Evolutionary conservation across 768 basidiomycete genomes (phyloP).

Genomic region (Xerocomellus amylosporus): DNA sequence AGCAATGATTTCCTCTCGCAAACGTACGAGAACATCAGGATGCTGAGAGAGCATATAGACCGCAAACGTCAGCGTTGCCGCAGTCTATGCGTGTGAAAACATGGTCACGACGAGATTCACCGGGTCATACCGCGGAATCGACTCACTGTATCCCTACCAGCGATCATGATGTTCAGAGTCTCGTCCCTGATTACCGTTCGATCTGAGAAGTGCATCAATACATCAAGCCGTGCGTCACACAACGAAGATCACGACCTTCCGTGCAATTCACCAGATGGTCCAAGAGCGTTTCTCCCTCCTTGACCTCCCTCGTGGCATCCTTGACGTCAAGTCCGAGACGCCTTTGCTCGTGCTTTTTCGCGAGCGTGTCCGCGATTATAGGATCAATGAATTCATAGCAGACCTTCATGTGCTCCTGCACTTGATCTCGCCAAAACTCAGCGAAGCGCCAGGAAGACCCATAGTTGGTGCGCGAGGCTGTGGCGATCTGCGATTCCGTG

Average conservation of each 20-base stretch:
- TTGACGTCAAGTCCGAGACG: conserved; percentile 4
- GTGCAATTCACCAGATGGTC: conserved; percentile 55
- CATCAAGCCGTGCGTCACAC: background rate
- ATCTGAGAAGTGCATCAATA: conserved; percentile 17
- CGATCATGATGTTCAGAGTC: conserved; percentile 29
- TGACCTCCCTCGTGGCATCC: conserved; percentile 24
- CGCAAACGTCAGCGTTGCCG: conserved; percentile 34
- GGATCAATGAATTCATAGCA: conserved; percentile 50
- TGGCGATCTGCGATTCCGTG: conserved; percentile 33
- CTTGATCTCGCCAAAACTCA: conserved; percentile 44
- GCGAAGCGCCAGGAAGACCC: conserved; percentile 44
- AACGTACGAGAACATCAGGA: conserved; percentile 43
- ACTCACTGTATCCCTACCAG: conserved; percentile 43
- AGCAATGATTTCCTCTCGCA: conserved; percentile 55
- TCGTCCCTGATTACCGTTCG: conserved; percentile 24
- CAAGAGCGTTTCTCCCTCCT: conserved; percentile 45
- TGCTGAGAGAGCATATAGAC: conserved; percentile 51
- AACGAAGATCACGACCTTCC: conserved; percentile 37
- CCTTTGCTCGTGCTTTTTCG: conserved; percentile 29
- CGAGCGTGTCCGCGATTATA: conserved; percentile 42
- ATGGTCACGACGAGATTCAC: background rate
- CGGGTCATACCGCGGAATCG: background rate
- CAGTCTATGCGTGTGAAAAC: conserved; percentile 21
- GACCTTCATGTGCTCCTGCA: conserved; percentile 37
- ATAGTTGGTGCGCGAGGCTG: conserved; percentile 33